Conservation (phyloP, 1,139 yeast species). For the Sugiyamaella pinicola region DNA sequence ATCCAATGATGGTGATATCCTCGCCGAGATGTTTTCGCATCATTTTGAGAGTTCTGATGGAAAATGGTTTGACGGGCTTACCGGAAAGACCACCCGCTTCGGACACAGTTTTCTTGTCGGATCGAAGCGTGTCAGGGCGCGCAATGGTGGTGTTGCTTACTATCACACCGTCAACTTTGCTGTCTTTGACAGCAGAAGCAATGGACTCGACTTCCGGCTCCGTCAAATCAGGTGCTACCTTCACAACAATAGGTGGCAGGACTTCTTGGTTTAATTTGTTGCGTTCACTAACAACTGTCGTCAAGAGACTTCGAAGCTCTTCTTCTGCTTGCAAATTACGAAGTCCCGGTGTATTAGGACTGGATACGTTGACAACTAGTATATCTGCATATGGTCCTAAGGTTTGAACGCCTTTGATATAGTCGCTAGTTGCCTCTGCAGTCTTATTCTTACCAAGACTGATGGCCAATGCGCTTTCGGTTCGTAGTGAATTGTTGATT, state of each 20-base stretch:
- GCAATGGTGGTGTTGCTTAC: conserved; percentile 89
- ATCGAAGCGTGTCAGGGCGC: conserved; percentile 63
- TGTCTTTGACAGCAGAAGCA: conserved; percentile 74
- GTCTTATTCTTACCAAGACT: conserved; percentile 90
- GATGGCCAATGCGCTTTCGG: conserved; percentile 70
- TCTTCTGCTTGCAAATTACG: conserved; percentile 81
- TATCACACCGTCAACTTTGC: conserved; percentile 87
- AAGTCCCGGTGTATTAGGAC: conserved; percentile 95
- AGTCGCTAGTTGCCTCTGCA: conserved; percentile 88
- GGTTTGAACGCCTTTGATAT: conserved; percentile 76
- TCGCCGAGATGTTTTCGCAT: conserved; percentile 78
- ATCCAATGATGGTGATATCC: conserved; percentile 77
- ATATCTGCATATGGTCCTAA: conserved; percentile 88
- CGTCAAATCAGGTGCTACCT: conserved; percentile 89
- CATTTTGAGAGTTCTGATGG: conserved; percentile 68
- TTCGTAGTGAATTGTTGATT: conserved; percentile 58
- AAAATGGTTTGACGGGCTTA: conserved; percentile 79
- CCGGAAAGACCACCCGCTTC: conserved; percentile 93
- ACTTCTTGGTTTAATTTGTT: conserved; percentile 35
- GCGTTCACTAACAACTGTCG: conserved; percentile 48
- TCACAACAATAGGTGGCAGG: conserved; percentile 71
- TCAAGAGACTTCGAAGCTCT: conserved; percentile 66
- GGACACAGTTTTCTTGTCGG: conserved; percentile 49
- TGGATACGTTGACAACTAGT: conserved; percentile 86
- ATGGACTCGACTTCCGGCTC: conserved; percentile 81